phyloP scores from a whole-genome alignment of 306 rosid species.

The Senna siamea region DNA sequence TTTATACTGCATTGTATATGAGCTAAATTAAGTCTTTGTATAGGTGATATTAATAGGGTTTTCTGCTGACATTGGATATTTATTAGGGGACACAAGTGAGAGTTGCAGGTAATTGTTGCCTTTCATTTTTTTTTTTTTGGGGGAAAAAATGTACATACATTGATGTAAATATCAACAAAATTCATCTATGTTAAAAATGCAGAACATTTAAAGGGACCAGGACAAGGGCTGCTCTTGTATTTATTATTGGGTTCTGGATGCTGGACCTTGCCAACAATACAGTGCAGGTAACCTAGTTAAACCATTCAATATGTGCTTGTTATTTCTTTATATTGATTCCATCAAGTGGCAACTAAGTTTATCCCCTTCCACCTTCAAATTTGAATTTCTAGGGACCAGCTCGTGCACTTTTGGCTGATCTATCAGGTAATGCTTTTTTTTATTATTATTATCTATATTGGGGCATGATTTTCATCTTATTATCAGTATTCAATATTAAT shows the following conservation, averaged over 20 bases:
- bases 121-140: constrained; percentile 33
- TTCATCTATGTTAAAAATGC: constrained; percentile 44
- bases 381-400: constrained; percentile 88
- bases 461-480: constrained; percentile 34
- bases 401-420: constrained; percentile 98
- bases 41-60: constrained; percentile 93
- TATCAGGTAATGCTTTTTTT: constrained; percentile 60
- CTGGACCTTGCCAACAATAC: constrained; percentile 99
- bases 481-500: neutral
- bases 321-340: constrained; percentile 13
- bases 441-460: constrained; percentile 24
- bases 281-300: constrained; percentile 72
- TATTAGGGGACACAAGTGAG: constrained; percentile 86
- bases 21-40: constrained; percentile 57
- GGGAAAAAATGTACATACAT: neutral
- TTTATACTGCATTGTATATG: constrained; percentile 16
- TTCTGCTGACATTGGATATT: constrained; percentile 96
- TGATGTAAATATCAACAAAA: constrained; percentile 30
- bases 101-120: constrained; percentile 82
- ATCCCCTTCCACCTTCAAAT: constrained; percentile 14
- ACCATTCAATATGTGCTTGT: constrained; percentile 27
- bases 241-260: constrained; percentile 96
- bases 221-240: constrained; percentile 82
- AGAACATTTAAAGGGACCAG: constrained; percentile 92
- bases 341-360: constrained; percentile 27